Evolutionary conservation across 1,284 basidiomycete species (phyloP).

Genomic region (Singerocomus rubriflavus): DNA sequence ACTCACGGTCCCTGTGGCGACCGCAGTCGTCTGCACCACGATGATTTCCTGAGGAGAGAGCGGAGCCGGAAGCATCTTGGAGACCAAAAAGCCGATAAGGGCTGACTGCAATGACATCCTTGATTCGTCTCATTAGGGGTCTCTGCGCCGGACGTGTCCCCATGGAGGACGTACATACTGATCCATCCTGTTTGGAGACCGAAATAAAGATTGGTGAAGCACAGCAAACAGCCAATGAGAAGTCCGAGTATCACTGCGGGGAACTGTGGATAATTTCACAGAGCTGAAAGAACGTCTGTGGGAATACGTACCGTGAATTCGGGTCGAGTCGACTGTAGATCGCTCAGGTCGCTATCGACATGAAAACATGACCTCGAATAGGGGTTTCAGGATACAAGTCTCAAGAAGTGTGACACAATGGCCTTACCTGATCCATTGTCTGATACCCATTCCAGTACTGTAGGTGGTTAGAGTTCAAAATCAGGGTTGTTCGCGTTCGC

Average conservation of each 20-base stretch:
- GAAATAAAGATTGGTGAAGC: constrained; percentile 76
- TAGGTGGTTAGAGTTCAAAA: no score
- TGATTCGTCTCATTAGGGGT: constrained; percentile 5
- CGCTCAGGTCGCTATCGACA: not conserved
- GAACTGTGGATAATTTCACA: constrained; percentile 21
- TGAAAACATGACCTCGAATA: constrained; percentile 9
- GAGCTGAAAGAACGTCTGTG: not conserved
- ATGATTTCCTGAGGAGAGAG: constrained; percentile 89
- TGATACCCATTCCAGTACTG: constrained; percentile 14
- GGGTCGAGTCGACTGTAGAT: constrained; percentile 13
- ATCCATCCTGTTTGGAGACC: constrained; percentile 79
- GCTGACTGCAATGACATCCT: constrained; percentile 97
- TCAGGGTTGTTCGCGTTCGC: no score
- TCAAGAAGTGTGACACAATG: not conserved
- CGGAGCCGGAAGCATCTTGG: constrained; percentile 67
- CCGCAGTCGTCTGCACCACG: constrained; percentile 92
- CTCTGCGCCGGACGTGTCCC: not conserved
- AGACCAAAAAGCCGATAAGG: constrained; percentile 87
- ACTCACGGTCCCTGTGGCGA: constrained; percentile 77
- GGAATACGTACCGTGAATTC: constrained; percentile 30
- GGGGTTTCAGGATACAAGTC: not conserved
- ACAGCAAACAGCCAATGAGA: constrained; percentile 68
- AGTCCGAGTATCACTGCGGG: constrained; percentile 57
- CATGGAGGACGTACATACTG: constrained; percentile 49
- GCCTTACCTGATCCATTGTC: constrained; percentile 27